Evolutionary conservation across 164 flowering plant species (phyloP).

Genomic region (Umbellularia californica): DNA sequence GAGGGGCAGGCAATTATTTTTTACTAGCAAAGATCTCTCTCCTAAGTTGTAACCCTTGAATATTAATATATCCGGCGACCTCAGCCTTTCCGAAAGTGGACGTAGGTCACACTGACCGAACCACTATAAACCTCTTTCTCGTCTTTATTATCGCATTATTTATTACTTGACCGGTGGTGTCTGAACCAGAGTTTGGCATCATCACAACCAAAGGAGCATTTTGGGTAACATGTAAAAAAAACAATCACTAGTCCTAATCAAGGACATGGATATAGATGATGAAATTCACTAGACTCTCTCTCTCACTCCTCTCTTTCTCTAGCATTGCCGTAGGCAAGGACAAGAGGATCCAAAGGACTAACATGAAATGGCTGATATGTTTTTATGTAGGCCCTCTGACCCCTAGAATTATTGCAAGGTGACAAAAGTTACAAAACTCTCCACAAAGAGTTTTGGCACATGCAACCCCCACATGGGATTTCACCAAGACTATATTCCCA

Average conservation of each 20-base stretch:
- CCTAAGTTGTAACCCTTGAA: too few relatives aligned
- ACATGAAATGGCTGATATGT: neutral
- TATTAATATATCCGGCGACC: too few relatives aligned
- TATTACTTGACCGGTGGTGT: too few relatives aligned
- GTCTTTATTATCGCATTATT: too few relatives aligned
- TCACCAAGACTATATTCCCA: conserved; percentile 20
- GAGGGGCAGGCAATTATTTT: too few relatives aligned
- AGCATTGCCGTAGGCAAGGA: neutral
- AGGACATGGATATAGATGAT: neutral
- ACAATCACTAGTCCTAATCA: neutral
- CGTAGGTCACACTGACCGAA: too few relatives aligned
- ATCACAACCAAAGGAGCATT: too few relatives aligned
- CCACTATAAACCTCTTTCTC: too few relatives aligned
- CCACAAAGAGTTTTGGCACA: conserved; percentile 14
- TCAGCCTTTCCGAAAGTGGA: too few relatives aligned
- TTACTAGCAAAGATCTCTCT: too few relatives aligned
- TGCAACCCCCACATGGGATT: conserved; percentile 17
- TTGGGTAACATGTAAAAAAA: neutral
- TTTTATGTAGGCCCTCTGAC: conserved; percentile 3
- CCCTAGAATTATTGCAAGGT: conserved; percentile 27
- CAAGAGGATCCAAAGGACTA: neutral
- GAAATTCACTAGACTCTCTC: neutral
- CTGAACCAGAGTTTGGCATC: too few relatives aligned
- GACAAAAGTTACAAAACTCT: conserved; percentile 15
- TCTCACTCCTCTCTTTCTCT: neutral